Conservation (phyloP, 1,284 basidiomycete genomes). For the Puccinia hordei region DNA sequence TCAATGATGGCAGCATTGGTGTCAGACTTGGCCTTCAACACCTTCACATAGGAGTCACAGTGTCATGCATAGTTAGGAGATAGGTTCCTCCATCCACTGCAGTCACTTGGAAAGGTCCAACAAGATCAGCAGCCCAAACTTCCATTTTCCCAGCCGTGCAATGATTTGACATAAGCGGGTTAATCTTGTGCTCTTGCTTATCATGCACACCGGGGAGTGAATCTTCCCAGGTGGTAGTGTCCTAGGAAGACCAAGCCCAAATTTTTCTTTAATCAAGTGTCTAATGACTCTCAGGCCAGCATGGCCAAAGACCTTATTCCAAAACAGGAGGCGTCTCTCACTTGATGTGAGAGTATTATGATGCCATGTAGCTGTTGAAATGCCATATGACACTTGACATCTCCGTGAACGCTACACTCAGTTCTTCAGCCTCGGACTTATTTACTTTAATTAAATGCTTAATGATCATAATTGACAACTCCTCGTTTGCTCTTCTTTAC, state of each 20-base stretch:
- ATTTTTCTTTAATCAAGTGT: too few species aligned
- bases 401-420: too few species aligned
- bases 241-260: not conserved
- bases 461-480: too few species aligned
- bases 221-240: not conserved
- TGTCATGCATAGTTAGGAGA: not conserved
- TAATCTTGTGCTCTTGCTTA: constrained; percentile 16
- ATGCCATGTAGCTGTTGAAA: too few species aligned
- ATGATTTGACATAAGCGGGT: not conserved
- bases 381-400: too few species aligned
- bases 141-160: not conserved
- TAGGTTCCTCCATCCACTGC: not conserved
- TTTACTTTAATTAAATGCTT: too few species aligned
- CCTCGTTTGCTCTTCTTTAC: too few species aligned
- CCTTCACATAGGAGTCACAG: not conserved
- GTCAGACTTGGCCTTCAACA: not conserved
- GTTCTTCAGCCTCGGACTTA: too few species aligned
- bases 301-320: too few species aligned
- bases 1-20: not conserved
- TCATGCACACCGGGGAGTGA: not conserved
- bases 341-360: too few species aligned
- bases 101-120: constrained; percentile 11
- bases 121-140: constrained; percentile 5
- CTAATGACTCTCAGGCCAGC: too few species aligned
- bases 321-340: too few species aligned